Percentiles rank a stretch among this genome's conserved stretches.
These are phyloP conservation scores for Zea luxurians DNA, from an alignment of 176 grass and related monocot species.

Conservation along the genomic window DNA sequence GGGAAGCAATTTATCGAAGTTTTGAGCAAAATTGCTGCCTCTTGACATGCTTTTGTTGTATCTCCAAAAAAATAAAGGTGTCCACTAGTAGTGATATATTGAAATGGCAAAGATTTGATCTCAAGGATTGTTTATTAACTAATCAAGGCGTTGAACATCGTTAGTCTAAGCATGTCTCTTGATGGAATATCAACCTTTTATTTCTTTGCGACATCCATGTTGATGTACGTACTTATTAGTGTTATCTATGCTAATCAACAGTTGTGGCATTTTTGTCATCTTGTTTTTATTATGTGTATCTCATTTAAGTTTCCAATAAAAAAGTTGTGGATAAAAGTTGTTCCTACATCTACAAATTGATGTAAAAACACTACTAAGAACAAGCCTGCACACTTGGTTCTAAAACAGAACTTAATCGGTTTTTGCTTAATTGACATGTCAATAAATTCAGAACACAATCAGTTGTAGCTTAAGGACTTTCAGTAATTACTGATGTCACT, in stretches of 20 bases:
- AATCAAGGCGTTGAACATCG: neutral
- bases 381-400: neutral
- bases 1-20: conserved; percentile 17
- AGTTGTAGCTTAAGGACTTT: neutral
- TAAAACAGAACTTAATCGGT: neutral
- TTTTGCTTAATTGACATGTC: neutral
- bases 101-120: conserved; percentile 13
- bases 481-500: neutral
- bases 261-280: neutral
- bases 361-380: neutral
- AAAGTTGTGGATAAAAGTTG: neutral
- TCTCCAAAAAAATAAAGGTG: conserved; percentile 25
- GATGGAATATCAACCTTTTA: neutral
- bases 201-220: neutral
- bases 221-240: neutral
- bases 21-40: conserved; percentile 29
- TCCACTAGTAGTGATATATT: conserved; percentile 3
- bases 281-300: neutral
- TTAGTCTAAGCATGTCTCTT: neutral
- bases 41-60: conserved; percentile 34
- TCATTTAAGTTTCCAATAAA: neutral
- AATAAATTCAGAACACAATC: neutral
- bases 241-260: neutral
- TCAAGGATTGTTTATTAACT: neutral
- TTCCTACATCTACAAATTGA: neutral